Conservation (phyloP, 1,284 basidiomycete genomes). For the Irpex sp. region DNA sequence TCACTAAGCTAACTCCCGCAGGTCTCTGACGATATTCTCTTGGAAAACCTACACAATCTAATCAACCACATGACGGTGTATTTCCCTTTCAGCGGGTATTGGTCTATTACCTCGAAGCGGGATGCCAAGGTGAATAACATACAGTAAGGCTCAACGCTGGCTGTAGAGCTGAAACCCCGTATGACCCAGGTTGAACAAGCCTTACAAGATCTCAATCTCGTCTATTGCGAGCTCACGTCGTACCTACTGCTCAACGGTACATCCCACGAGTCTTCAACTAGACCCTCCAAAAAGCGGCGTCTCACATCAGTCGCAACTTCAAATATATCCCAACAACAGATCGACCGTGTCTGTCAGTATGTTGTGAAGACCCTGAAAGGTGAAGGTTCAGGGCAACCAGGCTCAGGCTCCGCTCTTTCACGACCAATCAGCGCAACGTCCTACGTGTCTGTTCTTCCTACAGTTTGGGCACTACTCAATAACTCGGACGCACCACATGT, state of each 20-base stretch:
- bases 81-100: constrained; percentile 69
- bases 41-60: constrained; percentile 49
- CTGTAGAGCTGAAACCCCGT: constrained; percentile 5
- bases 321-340: constrained; percentile 30
- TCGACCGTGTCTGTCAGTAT: constrained; percentile 63
- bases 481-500: constrained; percentile 28
- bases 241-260: constrained; percentile 49
- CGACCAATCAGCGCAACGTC: constrained; percentile 53
- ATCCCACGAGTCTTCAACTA: constrained; percentile 3
- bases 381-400: constrained; percentile 37
- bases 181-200: constrained; percentile 49
- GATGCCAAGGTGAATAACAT: constrained; percentile 50
- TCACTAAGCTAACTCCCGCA: background rate
- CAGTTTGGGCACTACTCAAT: constrained; percentile 80
- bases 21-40: background rate
- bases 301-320: background rate
- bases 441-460: constrained; percentile 74
- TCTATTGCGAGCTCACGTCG: constrained; percentile 74
- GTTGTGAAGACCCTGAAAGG: constrained; percentile 64
- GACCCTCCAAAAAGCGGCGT: constrained; percentile 8
- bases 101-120: constrained; percentile 29
- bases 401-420: constrained; percentile 34
- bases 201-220: constrained; percentile 69
- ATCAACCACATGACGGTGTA: constrained; percentile 75
- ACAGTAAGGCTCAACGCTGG: constrained; percentile 10